Conservation (phyloP, 371 early-diverging fungal species). For the Dinochytrium kinnereticum region DNA sequence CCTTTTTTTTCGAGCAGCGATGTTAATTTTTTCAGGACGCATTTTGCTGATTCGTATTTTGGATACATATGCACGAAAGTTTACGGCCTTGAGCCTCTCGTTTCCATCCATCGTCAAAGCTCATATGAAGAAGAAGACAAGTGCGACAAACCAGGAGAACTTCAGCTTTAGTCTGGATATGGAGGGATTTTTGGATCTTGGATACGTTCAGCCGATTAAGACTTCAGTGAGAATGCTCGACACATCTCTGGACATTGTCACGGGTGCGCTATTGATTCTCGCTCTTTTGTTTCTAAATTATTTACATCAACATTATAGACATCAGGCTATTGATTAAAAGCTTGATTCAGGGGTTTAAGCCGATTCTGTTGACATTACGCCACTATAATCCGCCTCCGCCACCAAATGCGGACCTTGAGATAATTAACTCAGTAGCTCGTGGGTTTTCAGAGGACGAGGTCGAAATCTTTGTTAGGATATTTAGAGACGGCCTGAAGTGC, state of each 20-base stretch:
- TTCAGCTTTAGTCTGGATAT: slow-evolving; percentile 30
- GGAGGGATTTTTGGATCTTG: slow-evolving; percentile 79
- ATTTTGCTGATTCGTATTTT: slow-evolving; percentile 83
- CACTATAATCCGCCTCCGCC: slow-evolving; percentile 71
- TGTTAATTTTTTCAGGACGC: slow-evolving; percentile 59
- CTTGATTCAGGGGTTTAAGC: slow-evolving; percentile 84
- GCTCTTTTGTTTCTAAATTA: slow-evolving; percentile 16
- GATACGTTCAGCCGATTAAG: slow-evolving; percentile 77
- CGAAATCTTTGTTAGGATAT: slow-evolving; percentile 61
- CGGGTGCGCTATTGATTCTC: slow-evolving; percentile 60
- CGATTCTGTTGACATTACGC: slow-evolving; percentile 75
- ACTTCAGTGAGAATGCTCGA: slow-evolving; percentile 69
- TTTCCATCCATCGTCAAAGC: slow-evolving; percentile 51
- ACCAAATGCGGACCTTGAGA: slow-evolving; percentile 38
- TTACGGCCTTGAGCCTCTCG: slow-evolving; percentile 62
- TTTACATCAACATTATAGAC: slow-evolving; percentile 45
- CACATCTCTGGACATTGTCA: slow-evolving; percentile 70
- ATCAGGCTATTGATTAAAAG: slow-evolving; percentile 82
- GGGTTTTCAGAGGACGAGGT: slow-evolving; percentile 75
- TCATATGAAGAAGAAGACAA: slow-evolving; percentile 49
- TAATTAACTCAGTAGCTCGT: slow-evolving; percentile 52
- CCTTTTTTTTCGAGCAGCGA: neutral
- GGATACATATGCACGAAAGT: slow-evolving; percentile 80
- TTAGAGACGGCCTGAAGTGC: slow-evolving; percentile 84
- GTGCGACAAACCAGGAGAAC: slow-evolving; percentile 31